These are phyloP conservation scores for Gastrodia elata DNA, from an alignment of 106 monocot genomes.

Conservation along the genomic window DNA sequence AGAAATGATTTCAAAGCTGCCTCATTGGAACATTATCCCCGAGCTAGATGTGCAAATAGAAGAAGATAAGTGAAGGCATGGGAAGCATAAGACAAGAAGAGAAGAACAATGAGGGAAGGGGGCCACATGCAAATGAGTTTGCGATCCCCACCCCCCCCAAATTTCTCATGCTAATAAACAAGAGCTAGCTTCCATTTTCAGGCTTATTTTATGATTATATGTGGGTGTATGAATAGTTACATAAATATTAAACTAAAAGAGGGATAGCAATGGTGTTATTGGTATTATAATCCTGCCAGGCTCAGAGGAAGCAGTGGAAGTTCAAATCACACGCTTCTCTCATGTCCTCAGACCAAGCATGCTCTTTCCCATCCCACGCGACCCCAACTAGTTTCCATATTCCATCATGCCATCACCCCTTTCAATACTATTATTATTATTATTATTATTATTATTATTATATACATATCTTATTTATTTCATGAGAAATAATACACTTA, in stretches of 20 bases:
- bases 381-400: constrained; percentile 11
- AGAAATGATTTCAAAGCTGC: not conserved
- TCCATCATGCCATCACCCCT: constrained; percentile 3
- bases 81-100: not conserved
- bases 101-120: not conserved
- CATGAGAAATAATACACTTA: no score
- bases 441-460: not conserved
- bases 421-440: not conserved
- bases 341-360: constrained; percentile 30
- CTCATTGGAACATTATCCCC: not conserved
- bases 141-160: not conserved
- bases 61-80: not conserved
- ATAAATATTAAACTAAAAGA: no score
- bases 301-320: constrained; percentile 22
- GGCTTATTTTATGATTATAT: not conserved
- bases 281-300: constrained; percentile 9
- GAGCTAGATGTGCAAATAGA: not conserved
- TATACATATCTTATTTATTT: no score
- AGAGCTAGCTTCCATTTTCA: not conserved
- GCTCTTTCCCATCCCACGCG: constrained; percentile 35
- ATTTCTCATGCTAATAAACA: not conserved
- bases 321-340: constrained; percentile 17
- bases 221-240: not conserved
- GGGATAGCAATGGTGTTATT: not conserved
- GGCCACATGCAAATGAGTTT: not conserved